These are phyloP conservation scores for Backusella tuberculispora DNA, from an alignment of 192 early-diverging fungal genomes.

Conservation along the genomic window DNA sequence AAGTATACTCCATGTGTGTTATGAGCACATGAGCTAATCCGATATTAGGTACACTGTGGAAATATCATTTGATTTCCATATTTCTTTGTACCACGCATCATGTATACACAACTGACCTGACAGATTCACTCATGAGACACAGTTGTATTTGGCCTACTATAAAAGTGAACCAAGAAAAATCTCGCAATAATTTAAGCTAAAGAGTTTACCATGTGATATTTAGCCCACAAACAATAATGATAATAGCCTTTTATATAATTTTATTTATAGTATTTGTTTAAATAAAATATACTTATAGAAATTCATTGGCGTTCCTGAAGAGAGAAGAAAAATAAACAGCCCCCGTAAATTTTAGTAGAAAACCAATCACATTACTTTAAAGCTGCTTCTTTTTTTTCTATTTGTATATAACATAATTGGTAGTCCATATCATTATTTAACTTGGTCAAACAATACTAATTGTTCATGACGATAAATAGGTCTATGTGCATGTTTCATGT, in stretches of 20 bases:
- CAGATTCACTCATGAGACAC: neutral
- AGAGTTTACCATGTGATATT: too few species aligned
- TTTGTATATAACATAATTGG: neutral
- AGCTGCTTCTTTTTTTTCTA: neutral
- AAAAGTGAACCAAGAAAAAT: too few species aligned
- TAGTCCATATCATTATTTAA: neutral
- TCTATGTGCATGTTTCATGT: neutral
- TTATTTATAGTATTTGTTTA: too few species aligned
- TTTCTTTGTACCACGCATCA: neutral
- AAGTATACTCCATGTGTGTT: conserved; percentile 2
- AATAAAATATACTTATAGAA: too few species aligned
- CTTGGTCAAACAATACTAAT: neutral
- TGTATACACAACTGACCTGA: neutral
- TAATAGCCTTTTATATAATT: too few species aligned
- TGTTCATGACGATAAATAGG: neutral
- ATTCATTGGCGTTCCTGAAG: too few species aligned
- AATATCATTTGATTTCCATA: neutral
- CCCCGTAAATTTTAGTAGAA: too few species aligned
- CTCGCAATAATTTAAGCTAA: too few species aligned
- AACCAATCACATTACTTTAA: too few species aligned
- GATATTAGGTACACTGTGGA: neutral
- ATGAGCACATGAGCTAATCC: neutral
- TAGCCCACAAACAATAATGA: too few species aligned
- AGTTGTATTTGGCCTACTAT: neutral
- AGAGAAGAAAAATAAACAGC: too few species aligned